Evolutionary conservation across 2,329 filamentous ascomycete species (phyloP), one percentile per base, ranked within the genome.

Genomic region (Hypoxylon sp.): DNA sequence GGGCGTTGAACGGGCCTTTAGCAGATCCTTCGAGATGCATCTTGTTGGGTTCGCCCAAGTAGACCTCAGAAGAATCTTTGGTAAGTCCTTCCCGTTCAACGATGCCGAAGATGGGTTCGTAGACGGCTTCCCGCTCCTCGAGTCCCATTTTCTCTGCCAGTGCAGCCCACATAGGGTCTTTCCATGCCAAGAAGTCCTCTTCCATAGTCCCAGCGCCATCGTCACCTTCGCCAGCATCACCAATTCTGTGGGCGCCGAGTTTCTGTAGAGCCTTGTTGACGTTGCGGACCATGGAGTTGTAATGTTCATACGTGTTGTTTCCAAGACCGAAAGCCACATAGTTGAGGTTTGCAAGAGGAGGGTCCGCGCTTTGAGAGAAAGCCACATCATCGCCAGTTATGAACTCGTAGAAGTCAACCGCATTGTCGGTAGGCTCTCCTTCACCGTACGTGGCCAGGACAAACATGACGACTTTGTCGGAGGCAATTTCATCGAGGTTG

Each of bases 301-400:
- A 99, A 84, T 99, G 95, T 77, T 99, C 95, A 77, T 99, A 99
- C 26, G 95, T 98, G 84, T 98, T 99, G 85, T 99, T 99, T 70
- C 95, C 95, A 39, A 99, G 88, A 74, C 95, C 95, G 74, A 99
- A 99, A 59, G 93, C 87, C 74, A 99, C 93, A 76, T 94, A 99
- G 78, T 94, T 94, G 75, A 99, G 86, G 73, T 92, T 94, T 53
- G 81, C 84, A 56, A 99, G 87, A 51, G 94, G 87, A 65, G 90
- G 86, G 20, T 94, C 91, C 47, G 79, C 80, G 72, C 89, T 87
- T 74, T 93, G 87, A 70, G 91, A 91, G 80, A 98, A 98, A 70
- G 87, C 81, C 59, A 90, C 84, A 59, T 95, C 92, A 17, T 98
- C 94, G 68, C 86, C 87, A 51, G 87, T 91, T 74, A 98, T 86